These are phyloP conservation scores for Eucalyptus erythrocorys DNA, from an alignment of 345 rosid genomes.

Conservation along the genomic window DNA sequence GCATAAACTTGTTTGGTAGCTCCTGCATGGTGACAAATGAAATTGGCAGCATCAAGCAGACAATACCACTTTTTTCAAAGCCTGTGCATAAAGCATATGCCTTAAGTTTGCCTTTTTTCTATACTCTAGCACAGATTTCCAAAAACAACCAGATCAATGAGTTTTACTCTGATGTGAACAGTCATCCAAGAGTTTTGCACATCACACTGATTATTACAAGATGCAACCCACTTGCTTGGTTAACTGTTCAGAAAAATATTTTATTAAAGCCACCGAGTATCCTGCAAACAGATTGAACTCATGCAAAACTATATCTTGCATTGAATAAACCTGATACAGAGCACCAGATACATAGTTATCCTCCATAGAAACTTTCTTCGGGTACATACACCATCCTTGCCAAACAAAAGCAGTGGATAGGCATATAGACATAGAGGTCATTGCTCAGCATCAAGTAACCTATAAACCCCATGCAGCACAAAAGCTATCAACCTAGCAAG, in stretches of 20 bases:
- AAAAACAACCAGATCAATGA: not conserved
- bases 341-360: not conserved
- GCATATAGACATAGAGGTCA: not conserved
- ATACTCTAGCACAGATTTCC: not conserved
- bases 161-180: not conserved
- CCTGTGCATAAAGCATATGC: not conserved
- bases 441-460: not conserved
- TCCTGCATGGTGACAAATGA: constrained; percentile 32
- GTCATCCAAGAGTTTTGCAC: not conserved
- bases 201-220: not conserved
- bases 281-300: not conserved
- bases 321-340: not conserved
- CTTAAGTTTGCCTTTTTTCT: not conserved
- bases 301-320: not conserved
- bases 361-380: not conserved
- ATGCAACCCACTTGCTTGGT: not conserved
- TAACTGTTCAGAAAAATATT: not conserved
- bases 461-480: not conserved
- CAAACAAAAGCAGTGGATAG: not conserved
- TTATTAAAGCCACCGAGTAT: not conserved
- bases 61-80: not conserved
- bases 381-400: not conserved
- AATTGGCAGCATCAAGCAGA: not conserved
- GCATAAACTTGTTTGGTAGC: constrained; percentile 90
- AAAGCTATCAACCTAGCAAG: not conserved